Conservation (phyloP, 768 basidiomycete species). For the Auriscalpium microsporum region DNA sequence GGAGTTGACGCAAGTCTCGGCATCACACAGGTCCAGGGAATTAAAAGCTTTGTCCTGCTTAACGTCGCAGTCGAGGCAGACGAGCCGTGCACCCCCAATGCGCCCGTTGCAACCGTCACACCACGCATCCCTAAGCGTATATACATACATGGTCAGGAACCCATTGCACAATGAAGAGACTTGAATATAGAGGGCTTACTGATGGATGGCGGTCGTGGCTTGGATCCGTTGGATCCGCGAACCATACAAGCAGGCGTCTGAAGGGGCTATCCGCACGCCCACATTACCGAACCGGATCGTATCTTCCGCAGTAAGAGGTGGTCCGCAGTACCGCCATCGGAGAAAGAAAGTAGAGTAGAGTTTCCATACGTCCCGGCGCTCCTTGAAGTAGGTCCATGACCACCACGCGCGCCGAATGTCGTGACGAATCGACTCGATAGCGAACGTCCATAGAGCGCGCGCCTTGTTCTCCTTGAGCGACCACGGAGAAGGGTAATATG, state of each 20-base stretch:
- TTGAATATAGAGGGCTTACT: constrained; percentile 2
- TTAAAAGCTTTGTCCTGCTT: background rate
- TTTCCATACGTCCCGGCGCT: constrained; percentile 20
- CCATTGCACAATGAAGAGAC: no score
- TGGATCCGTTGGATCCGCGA: constrained; percentile 13
- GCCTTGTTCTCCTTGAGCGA: constrained; percentile 18
- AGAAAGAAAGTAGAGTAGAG: constrained; percentile 20
- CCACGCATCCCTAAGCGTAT: constrained; percentile 1
- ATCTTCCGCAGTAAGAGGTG: constrained; percentile 13
- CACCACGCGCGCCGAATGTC: constrained; percentile 18
- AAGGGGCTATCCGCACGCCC: constrained; percentile 14
- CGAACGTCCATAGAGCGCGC: constrained; percentile 24
- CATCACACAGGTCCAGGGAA: constrained; percentile 24
- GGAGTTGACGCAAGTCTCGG: constrained; percentile 16
- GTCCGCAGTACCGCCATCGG: constrained; percentile 16
- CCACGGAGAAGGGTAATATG: constrained; percentile 18
- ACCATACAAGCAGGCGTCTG: constrained; percentile 20
- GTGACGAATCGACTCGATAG: constrained; percentile 17
- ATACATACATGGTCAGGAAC: background rate
- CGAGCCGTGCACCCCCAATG: constrained; percentile 22
- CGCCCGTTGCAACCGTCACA: constrained; percentile 21
- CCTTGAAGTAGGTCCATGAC: constrained; percentile 25
- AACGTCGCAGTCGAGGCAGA: constrained; percentile 25
- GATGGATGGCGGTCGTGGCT: constrained; percentile 15
- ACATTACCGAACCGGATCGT: constrained; percentile 6